These are phyloP conservation scores for Lactarius pseudohatsudake DNA, from an alignment of 768 basidiomycete species.

Conservation along the genomic window DNA sequence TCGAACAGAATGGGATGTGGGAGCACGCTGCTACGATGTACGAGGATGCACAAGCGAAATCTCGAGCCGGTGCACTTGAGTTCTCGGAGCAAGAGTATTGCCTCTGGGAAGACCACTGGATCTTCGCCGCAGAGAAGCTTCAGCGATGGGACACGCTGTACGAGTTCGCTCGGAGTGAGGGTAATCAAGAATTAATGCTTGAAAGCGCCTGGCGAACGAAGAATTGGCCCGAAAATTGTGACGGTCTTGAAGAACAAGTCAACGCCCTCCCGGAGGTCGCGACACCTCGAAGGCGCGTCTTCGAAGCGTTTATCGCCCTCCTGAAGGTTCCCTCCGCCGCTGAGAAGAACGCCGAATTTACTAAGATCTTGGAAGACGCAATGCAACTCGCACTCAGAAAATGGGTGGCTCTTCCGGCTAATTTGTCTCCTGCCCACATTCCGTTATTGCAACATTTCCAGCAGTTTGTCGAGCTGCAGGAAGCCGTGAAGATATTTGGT, in stretches of 20 bases:
- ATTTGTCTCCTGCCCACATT: slow-evolving; percentile 89
- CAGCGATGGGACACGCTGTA: slow-evolving; percentile 97
- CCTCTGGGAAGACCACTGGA: slow-evolving; percentile 99
- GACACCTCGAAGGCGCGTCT: slow-evolving; percentile 96
- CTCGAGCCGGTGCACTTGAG: slow-evolving; percentile 75
- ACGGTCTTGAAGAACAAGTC: slow-evolving; percentile 78
- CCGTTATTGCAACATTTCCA: slow-evolving; percentile 97
- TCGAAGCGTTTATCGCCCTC: slow-evolving; percentile 90
- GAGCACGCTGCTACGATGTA: slow-evolving; percentile 86
- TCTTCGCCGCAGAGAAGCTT: slow-evolving; percentile 90
- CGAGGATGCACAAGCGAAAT: slow-evolving; percentile 85
- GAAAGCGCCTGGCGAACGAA: slow-evolving; percentile 94
- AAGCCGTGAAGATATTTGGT: slow-evolving; percentile 92
- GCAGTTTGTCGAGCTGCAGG: slow-evolving; percentile 96
- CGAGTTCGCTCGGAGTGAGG: slow-evolving; percentile 86
- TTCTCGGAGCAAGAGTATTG: slow-evolving; percentile 96
- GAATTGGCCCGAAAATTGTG: slow-evolving; percentile 86
- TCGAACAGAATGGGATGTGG: slow-evolving; percentile 98
- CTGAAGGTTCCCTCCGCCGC: slow-evolving; percentile 78
- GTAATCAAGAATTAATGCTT: slow-evolving; percentile 87
- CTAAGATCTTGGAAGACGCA: slow-evolving; percentile 86
- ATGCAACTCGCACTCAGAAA: slow-evolving; percentile 96
- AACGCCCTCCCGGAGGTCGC: slow-evolving; percentile 78
- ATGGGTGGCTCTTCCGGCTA: slow-evolving; percentile 87
- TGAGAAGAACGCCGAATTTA: slow-evolving; percentile 88